Evolutionary conservation across 2,329 filamentous ascomycete genomes (phyloP), one percentile per base, ranked within the genome.

Genomic region (Colletotrichum lini): DNA sequence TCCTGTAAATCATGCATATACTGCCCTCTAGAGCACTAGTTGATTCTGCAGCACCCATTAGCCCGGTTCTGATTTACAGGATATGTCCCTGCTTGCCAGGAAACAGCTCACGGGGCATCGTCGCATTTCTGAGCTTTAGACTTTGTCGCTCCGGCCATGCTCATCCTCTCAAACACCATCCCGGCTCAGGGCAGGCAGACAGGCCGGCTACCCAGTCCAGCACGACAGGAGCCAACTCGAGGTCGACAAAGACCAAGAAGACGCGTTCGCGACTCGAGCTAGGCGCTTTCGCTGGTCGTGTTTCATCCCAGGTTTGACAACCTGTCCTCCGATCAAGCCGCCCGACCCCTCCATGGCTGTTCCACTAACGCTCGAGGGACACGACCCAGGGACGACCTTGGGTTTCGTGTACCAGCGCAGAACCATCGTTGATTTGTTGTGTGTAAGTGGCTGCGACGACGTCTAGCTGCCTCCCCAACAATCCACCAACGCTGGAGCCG

Each of bases 241-340:
- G 53, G 9, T 38, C 9, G 21, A 56, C 49, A 45, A 40, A n/a
- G 13, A 42, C 13, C 35, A 42, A 5, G n/a, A 44, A 49, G 50
- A 50, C 35, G 56, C 35, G 63, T 67, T 70, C 63, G 63, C 67
- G n/a, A 62, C 62, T 54, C 40, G 26, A 42, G 65, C 50, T 26
- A 56, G 66, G 67, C 67, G 54, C 57, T 57, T 23, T 30, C 44
- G 40, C 49, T 62, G 56, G 64, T 57, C 30, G 52, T 58, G 68
- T 71, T 71, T 72, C 69, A 72, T 72, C 65, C 69, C 65, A 72
- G 69, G 69, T 72, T 72, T 69, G 69, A 64, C 69, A 69, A 54
- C 53, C 59, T 64, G 58, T 58, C 52, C 65, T 72, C 58, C 53
- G 58, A 71, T 64, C 69, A 68, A 63, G 54, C 65, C 42, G 58